Conservation (phyloP, 805 yeast species). For the Cyberlindnera lachancei region DNA sequence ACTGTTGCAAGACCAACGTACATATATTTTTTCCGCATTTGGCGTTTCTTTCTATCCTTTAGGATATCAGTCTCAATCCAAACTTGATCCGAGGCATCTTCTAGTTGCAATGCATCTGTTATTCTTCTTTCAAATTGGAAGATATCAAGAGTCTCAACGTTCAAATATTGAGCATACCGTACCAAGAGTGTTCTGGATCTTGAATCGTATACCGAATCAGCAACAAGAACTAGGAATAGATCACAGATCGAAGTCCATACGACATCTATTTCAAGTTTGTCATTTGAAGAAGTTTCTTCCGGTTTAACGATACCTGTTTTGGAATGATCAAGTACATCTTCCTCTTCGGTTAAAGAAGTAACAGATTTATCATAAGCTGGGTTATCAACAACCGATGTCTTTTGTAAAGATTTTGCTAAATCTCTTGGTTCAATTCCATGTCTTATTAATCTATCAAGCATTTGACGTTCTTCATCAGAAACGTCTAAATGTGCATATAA, state of each 20-base stretch:
- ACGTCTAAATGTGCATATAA: constrained; percentile 79
- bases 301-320: constrained; percentile 6
- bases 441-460: constrained; percentile 79
- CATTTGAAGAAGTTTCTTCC: constrained; percentile 22
- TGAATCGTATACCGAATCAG: constrained; percentile 84
- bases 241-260: constrained; percentile 95
- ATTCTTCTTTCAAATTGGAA: constrained; percentile 85
- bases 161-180: constrained; percentile 55
- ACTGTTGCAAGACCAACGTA: constrained; percentile 92
- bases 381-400: constrained; percentile 42
- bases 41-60: constrained; percentile 60
- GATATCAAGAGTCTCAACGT: constrained; percentile 58
- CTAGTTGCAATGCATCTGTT: constrained; percentile 85
- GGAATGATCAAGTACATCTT: neutral
- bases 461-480: constrained; percentile 62
- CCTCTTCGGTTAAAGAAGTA: constrained; percentile 11
- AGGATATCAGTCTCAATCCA: constrained; percentile 70
- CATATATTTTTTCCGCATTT: constrained; percentile 60
- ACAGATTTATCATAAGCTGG: constrained; percentile 29
- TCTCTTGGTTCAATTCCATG: constrained; percentile 79
- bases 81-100: constrained; percentile 68
- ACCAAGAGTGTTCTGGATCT: constrained; percentile 78
- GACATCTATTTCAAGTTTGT: constrained; percentile 56
- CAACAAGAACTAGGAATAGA: constrained; percentile 66
- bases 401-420: constrained; percentile 54